A percentile compares a stretch with the other conserved stretches of the same genome.
These are phyloP conservation scores for Discostella pseudostelligera DNA, from an alignment of 108 stramenopile species.

Conservation along the genomic window DNA sequence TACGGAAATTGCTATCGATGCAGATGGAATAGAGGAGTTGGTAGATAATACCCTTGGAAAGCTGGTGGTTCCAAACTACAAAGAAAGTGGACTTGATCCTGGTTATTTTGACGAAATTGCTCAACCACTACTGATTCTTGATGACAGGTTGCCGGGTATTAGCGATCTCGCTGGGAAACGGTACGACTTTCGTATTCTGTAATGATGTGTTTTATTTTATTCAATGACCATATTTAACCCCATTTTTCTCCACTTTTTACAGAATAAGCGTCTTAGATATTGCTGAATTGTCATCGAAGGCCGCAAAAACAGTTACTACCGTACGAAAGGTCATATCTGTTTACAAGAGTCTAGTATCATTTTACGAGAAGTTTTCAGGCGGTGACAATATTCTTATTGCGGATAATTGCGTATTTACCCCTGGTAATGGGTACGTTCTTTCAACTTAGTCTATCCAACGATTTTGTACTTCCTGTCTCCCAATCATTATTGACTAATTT, in stretches of 20 bases:
- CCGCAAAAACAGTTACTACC: conserved; percentile 8
- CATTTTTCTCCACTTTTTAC: too few species aligned
- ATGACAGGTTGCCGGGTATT: conserved; percentile 18
- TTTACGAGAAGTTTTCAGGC: conserved; percentile 11
- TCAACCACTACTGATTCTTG: conserved; percentile 11
- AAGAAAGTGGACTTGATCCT: not conserved
- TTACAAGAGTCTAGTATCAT: conserved; percentile 12
- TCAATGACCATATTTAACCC: not conserved
- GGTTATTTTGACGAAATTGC: conserved; percentile 35
- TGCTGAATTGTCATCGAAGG: conserved; percentile 16
- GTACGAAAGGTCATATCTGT: conserved; percentile 22
- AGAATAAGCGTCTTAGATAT: conserved; percentile 26
- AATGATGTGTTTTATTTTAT: not conserved
- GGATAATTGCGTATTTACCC: conserved; percentile 25
- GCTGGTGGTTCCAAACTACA: conserved; percentile 6
- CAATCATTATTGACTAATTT: too few species aligned
- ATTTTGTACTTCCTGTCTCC: not conserved
- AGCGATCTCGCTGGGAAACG: conserved; percentile 18
- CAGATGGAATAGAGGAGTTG: conserved; percentile 5
- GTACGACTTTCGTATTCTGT: not conserved
- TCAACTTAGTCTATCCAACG: not conserved
- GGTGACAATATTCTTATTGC: conserved; percentile 23
- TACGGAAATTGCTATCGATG: conserved; percentile 6
- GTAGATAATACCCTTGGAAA: conserved; percentile 12
- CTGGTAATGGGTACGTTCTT: not conserved